These are phyloP conservation scores for Cardamine chenopodiifolia DNA, from an alignment of 345 rosid genomes.

Conservation along the genomic window DNA sequence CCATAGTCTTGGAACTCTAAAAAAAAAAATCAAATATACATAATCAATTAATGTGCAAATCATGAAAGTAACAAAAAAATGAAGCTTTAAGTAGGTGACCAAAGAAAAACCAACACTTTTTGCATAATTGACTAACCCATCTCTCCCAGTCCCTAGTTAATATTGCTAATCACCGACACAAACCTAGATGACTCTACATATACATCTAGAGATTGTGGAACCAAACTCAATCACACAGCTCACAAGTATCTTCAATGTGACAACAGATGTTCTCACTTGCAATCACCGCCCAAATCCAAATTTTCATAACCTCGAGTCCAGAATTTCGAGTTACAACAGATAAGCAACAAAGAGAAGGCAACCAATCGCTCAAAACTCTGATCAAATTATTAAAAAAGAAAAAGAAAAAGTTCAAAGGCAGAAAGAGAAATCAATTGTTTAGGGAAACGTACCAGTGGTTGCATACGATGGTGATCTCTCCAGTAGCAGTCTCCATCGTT, in stretches of 20 bases:
- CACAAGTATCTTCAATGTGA: slow-evolving; percentile 12
- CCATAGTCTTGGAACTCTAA: neutral
- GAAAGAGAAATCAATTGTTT: neutral
- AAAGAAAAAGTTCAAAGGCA: neutral
- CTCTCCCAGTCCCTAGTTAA: neutral
- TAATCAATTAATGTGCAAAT: neutral
- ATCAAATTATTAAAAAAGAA: neutral
- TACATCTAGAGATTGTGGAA: neutral
- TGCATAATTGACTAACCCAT: neutral
- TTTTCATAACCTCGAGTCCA: neutral
- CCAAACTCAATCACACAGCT: slow-evolving; percentile 22
- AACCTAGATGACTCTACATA: slow-evolving; percentile 11
- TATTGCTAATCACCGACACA: slow-evolving; percentile 21
- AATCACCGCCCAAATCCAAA: neutral
- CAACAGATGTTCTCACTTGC: neutral
- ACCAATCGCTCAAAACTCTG: neutral
- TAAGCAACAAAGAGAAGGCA: slow-evolving; percentile 15
- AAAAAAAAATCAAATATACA: neutral
- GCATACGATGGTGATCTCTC: slow-evolving; percentile 69
- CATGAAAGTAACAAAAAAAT: neutral
- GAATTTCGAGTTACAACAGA: neutral
- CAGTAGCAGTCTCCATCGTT: slow-evolving; percentile 66
- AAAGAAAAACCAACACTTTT: slow-evolving; percentile 12
- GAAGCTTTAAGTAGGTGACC: slow-evolving; percentile 2
- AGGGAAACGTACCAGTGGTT: slow-evolving; percentile 68